phyloP scores from a whole-genome alignment of 768 basidiomycete species.

The Hypholoma sublateritium region DNA sequence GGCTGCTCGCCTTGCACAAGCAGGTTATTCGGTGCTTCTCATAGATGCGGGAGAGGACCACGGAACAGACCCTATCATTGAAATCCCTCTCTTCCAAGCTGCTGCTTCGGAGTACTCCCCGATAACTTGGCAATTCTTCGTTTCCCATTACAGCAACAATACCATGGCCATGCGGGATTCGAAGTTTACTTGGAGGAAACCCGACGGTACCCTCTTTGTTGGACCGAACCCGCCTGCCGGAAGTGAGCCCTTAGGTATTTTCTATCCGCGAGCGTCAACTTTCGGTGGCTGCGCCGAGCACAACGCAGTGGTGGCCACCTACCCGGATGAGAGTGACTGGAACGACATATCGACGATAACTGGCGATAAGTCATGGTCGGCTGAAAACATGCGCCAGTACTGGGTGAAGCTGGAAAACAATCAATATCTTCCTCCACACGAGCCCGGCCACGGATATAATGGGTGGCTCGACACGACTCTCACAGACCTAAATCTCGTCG shows the following conservation, averaged over 20 bases:
- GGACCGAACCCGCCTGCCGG: constrained; percentile 1
- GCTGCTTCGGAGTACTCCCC: constrained; percentile 1
- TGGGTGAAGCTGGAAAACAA: constrained; percentile 6
- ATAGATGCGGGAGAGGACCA: constrained; percentile 5
- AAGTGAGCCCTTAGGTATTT: constrained; percentile 6
- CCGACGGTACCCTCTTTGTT: constrained; percentile 1
- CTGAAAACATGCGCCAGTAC: constrained; percentile 2
- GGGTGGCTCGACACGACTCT: constrained; percentile 7
- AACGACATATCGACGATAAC: constrained; percentile 1
- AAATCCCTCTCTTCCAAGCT: neutral
- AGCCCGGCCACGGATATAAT: neutral
- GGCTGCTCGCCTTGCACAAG: constrained; percentile 4
- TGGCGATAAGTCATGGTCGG: constrained; percentile 5
- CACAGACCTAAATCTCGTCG: neutral
- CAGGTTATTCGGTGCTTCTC: constrained; percentile 5
- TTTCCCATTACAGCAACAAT: constrained; percentile 1
- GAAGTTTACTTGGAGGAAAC: constrained; percentile 5
- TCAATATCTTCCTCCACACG: neutral
- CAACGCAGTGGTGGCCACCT: constrained; percentile 5
- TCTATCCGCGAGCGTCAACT: constrained; percentile 1
- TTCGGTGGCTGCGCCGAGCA: constrained; percentile 4
- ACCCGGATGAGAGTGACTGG: constrained; percentile 6
- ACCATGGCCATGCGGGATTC: constrained; percentile 1
- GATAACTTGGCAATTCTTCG: constrained; percentile 4
- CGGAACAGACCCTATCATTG: neutral